These are phyloP conservation scores for Penicillium sp. DNA, from an alignment of 2,329 filamentous ascomycete species.

Conservation along the genomic window DNA sequence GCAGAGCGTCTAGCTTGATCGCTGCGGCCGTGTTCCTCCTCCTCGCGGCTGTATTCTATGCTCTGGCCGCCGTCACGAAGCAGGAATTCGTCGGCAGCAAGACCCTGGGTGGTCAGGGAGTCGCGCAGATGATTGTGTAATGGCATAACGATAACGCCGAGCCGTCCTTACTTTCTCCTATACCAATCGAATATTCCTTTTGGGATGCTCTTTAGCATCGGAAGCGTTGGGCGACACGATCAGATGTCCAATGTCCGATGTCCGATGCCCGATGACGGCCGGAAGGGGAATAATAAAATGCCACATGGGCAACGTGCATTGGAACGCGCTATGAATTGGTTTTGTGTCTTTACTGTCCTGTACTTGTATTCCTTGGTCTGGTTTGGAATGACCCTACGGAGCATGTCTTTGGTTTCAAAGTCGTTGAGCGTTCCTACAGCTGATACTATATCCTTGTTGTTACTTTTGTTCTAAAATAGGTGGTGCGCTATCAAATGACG, in stretches of 20 bases:
- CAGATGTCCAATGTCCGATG: slow-evolving; percentile 20
- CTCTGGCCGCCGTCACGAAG: slow-evolving; percentile 45
- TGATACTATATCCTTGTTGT: slow-evolving; percentile 4
- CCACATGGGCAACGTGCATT: slow-evolving; percentile 19
- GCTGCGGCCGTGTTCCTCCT: slow-evolving; percentile 81
- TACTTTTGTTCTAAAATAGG: slow-evolving; percentile 1
- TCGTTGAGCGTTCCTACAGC: slow-evolving; percentile 9
- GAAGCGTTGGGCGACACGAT: slow-evolving; percentile 16
- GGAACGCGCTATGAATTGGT: slow-evolving; percentile 24
- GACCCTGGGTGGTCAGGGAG: slow-evolving; percentile 88
- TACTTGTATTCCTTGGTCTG: slow-evolving; percentile 23
- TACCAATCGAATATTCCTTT: neutral
- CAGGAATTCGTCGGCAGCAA: slow-evolving; percentile 68
- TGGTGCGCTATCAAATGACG: neutral
- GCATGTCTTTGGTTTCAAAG: slow-evolving; percentile 10
- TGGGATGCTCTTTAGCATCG: slow-evolving; percentile 1
- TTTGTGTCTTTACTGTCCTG: slow-evolving; percentile 17
- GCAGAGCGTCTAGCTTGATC: slow-evolving; percentile 70
- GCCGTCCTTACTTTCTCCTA: slow-evolving; percentile 3
- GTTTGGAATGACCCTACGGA: slow-evolving; percentile 4
- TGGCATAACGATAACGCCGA: neutral
- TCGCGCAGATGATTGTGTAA: slow-evolving; percentile 96
- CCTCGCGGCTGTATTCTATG: slow-evolving; percentile 77
- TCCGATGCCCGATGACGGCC: no score
- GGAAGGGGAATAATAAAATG: slow-evolving; percentile 3